Conservation (phyloP, 768 basidiomycete genomes). For the Hydnomerulius pinastri region DNA sequence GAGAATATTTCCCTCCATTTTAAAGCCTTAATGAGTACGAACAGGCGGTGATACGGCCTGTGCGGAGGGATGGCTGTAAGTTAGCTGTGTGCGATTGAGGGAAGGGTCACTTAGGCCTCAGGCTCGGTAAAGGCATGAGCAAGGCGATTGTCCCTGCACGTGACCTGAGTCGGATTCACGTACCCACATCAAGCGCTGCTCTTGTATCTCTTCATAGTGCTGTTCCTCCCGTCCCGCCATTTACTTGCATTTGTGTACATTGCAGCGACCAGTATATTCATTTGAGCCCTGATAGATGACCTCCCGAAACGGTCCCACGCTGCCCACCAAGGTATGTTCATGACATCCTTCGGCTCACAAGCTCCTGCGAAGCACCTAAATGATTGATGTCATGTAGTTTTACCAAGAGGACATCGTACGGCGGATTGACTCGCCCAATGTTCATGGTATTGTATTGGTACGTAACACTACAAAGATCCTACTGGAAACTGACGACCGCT, state of each 20-base stretch:
- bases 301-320: constrained; percentile 18
- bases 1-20: constrained; percentile 9
- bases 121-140: no score
- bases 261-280: background rate
- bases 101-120: no score
- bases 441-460: constrained; percentile 70
- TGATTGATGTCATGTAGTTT: constrained; percentile 40
- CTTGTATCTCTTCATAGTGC: background rate
- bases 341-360: background rate
- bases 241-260: background rate
- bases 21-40: background rate
- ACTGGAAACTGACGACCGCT: constrained; percentile 8
- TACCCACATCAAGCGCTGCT: background rate
- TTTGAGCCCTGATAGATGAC: constrained; percentile 24
- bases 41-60: no score
- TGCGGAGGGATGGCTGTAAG: background rate
- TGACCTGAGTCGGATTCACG: constrained; percentile 14
- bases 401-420: constrained; percentile 71
- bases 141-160: no score
- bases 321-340: constrained; percentile 35
- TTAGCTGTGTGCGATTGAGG: no score
- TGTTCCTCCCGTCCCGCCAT: constrained; percentile 1
- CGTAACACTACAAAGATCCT: constrained; percentile 15
- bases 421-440: constrained; percentile 39
- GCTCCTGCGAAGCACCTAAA: background rate